phyloP scores from a whole-genome alignment of 768 basidiomycete genomes.

The Auricularia auricula-judae region DNA sequence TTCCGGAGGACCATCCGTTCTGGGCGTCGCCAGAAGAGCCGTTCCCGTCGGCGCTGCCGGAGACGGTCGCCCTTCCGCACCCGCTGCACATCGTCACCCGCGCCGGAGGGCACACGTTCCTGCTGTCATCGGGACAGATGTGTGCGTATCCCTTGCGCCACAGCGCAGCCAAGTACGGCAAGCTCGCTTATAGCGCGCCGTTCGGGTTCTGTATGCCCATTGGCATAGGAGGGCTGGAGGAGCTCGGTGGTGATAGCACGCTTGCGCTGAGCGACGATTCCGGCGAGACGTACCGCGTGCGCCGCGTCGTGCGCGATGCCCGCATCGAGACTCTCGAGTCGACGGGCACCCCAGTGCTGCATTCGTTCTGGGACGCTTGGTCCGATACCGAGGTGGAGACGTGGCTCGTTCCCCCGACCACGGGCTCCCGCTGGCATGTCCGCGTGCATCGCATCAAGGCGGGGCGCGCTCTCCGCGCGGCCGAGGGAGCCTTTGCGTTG shows the following conservation, averaged over 20 bases:
- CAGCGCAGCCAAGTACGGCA: constrained; percentile 70
- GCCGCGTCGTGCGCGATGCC: constrained; percentile 52
- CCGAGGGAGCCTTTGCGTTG: constrained; percentile 63
- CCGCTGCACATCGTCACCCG: constrained; percentile 61
- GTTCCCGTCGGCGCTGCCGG: constrained; percentile 39
- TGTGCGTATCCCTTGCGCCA: constrained; percentile 73
- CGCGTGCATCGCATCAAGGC: constrained; percentile 53
- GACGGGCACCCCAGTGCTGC: constrained; percentile 35
- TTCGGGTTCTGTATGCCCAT: constrained; percentile 71
- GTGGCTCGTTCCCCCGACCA: constrained; percentile 56
- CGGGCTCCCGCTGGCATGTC: constrained; percentile 51
- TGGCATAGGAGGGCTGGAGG: constrained; percentile 55
- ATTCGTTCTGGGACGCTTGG: constrained; percentile 70
- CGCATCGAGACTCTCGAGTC: constrained; percentile 29
- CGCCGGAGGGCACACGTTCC: constrained; percentile 51
- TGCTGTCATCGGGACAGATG: constrained; percentile 68
- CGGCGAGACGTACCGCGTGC: constrained; percentile 63
- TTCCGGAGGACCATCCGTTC: constrained; percentile 59
- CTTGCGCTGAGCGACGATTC: constrained; percentile 59
- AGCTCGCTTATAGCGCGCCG: constrained; percentile 64
- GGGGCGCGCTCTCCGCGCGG: constrained; percentile 38
- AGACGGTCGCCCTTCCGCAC: constrained; percentile 41
- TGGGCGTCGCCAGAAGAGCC: constrained; percentile 59
- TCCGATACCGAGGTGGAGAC: constrained; percentile 62
- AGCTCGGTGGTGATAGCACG: constrained; percentile 59